These are phyloP conservation scores for Ramichloridium luteum DNA, from an alignment of 2,329 filamentous ascomycete genomes.

Conservation along the genomic window DNA sequence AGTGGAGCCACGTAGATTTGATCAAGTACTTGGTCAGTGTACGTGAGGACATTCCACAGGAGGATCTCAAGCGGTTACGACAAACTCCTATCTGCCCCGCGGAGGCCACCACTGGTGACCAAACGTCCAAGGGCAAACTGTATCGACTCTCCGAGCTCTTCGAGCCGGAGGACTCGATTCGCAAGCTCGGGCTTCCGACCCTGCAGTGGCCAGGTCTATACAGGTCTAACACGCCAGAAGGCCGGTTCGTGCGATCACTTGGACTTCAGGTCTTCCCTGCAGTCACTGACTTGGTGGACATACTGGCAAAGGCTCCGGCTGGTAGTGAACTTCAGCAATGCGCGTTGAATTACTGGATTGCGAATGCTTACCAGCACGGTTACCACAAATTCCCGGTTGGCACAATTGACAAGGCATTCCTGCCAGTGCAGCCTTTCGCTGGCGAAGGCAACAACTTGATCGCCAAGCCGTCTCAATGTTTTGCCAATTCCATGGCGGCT, in stretches of 20 bases:
- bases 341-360: conserved; percentile 70
- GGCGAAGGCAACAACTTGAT: conserved; percentile 36
- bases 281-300: conserved; percentile 60
- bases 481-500: conserved; percentile 63
- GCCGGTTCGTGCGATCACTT: conserved; percentile 57
- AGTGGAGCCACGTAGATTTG: conserved; percentile 88
- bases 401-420: conserved; percentile 31
- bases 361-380: conserved; percentile 63
- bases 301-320: conserved; percentile 56
- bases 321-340: conserved; percentile 50
- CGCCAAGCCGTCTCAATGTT: conserved; percentile 65
- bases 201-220: conserved; percentile 73
- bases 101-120: conserved; percentile 41
- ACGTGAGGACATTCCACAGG: conserved; percentile 69
- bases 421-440: conserved; percentile 68
- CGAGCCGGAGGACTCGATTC: conserved; percentile 60
- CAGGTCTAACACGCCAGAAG: conserved; percentile 55
- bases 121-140: conserved; percentile 26
- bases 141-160: conserved; percentile 71
- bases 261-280: conserved; percentile 63
- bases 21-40: conserved; percentile 92
- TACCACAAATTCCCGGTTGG: conserved; percentile 56
- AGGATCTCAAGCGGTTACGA: conserved; percentile 67
- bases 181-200: conserved; percentile 59
- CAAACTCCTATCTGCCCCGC: conserved; percentile 72